Evolutionary conservation across 2,329 filamentous ascomycete genomes (phyloP).

Genomic region (Talaromyces pinophilus): DNA sequence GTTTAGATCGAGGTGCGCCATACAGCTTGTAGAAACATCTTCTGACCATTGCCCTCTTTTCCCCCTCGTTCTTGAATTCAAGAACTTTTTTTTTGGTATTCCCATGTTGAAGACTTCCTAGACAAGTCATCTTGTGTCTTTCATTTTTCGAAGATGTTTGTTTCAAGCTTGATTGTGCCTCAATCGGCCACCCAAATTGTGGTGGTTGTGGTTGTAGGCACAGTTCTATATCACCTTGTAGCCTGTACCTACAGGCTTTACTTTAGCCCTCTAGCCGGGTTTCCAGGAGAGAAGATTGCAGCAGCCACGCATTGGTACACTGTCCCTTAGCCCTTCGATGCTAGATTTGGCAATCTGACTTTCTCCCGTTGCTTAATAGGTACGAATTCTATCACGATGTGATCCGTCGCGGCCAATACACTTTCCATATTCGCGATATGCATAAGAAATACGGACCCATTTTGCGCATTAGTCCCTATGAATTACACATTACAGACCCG

Average conservation of each 20-base stretch:
- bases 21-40: background rate
- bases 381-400: conserved; percentile 35
- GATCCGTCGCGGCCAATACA: conserved; percentile 28
- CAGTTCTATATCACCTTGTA: background rate
- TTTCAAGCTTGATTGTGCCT: background rate
- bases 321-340: conserved; percentile 33
- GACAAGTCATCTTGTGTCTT: background rate
- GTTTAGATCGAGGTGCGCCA: background rate
- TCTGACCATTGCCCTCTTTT: background rate
- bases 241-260: conserved; percentile 34
- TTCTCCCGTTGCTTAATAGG: conserved; percentile 14
- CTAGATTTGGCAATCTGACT: conserved; percentile 26
- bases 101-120: background rate
- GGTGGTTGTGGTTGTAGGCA: background rate
- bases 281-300: conserved; percentile 38
- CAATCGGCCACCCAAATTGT: background rate
- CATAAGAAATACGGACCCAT: conserved; percentile 38
- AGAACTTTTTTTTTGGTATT: background rate
- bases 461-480: conserved; percentile 37
- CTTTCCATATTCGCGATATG: conserved; percentile 29
- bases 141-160: background rate
- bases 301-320: conserved; percentile 32
- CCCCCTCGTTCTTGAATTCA: background rate
- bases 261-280: conserved; percentile 35
- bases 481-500: conserved; percentile 39